phyloP scores from a whole-genome alignment of 2,329 filamentous ascomycete genomes.

The Colletotrichum tropicale region DNA sequence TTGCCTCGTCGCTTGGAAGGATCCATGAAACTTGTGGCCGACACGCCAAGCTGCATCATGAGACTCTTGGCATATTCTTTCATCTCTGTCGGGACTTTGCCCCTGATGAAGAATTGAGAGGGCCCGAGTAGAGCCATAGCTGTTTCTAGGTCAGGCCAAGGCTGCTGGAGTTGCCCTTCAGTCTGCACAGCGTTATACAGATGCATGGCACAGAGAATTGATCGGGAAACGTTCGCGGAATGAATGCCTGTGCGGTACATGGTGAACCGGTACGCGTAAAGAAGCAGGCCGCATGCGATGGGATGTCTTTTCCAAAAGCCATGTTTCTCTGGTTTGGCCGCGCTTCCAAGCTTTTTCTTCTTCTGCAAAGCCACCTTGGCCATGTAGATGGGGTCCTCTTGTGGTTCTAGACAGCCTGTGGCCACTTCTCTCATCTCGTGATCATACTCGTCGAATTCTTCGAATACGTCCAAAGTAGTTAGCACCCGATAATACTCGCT shows the following conservation, averaged over 20 bases:
- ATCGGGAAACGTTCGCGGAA: conserved; percentile 42
- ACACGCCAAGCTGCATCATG: conserved; percentile 40
- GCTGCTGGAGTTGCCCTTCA: conserved; percentile 27
- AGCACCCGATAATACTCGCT: neutral
- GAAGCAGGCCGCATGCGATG: conserved; percentile 24
- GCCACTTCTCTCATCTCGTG: neutral
- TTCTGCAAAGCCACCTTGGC: neutral
- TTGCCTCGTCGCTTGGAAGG: conserved; percentile 22
- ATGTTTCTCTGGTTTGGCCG: neutral
- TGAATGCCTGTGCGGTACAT: conserved; percentile 35
- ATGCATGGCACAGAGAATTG: conserved; percentile 39
- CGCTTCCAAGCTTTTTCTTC: neutral
- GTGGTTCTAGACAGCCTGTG: neutral
- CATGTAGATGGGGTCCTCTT: neutral
- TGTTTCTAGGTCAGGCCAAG: conserved; percentile 47
- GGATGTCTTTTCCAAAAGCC: neutral
- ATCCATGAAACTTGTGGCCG: conserved; percentile 30
- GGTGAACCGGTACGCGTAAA: conserved; percentile 36
- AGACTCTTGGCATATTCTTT: conserved; percentile 31
- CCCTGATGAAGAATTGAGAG: conserved; percentile 40
- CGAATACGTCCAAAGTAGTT: neutral
- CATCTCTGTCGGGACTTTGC: conserved; percentile 1
- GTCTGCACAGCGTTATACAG: conserved; percentile 43
- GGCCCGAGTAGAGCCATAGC: conserved; percentile 29
- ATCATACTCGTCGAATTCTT: neutral